phyloP scores from a whole-genome alignment of 148 eudicot genomes.

The Heliosperma pusillum region DNA sequence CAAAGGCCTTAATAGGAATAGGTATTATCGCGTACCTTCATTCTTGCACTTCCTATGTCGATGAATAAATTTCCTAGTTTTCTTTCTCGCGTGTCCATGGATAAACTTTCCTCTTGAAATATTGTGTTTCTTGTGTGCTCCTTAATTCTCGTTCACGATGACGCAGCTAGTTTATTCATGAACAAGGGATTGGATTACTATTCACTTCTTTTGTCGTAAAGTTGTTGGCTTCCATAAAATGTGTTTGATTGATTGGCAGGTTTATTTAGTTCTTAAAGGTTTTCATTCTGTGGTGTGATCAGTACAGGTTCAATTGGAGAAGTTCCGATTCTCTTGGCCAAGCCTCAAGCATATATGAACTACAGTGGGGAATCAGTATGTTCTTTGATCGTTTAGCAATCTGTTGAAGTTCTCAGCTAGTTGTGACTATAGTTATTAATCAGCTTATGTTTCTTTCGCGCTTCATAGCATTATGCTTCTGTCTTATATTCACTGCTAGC shows the following conservation, averaged over 20 bases:
- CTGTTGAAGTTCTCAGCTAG: background rate
- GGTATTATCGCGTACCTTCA: slow-evolving; percentile 37
- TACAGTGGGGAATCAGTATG: slow-evolving; percentile 91
- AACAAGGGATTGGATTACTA: too few relatives aligned
- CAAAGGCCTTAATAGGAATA: slow-evolving; percentile 90
- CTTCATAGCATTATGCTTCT: background rate
- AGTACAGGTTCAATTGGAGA: slow-evolving; percentile 91
- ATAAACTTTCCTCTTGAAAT: too few relatives aligned
- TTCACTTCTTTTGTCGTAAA: background rate
- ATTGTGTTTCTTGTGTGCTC: too few relatives aligned
- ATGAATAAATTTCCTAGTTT: too few relatives aligned
- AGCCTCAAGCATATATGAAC: slow-evolving; percentile 96
- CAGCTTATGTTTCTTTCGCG: background rate
- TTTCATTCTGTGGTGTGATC: slow-evolving; percentile 30
- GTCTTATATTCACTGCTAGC: background rate
- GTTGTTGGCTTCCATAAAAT: background rate
- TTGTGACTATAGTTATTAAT: background rate
- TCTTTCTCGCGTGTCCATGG: too few relatives aligned
- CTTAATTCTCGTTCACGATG: too few relatives aligned
- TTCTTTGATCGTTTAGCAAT: slow-evolving; percentile 19
- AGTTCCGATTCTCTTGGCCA: slow-evolving; percentile 78
- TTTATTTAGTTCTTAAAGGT: slow-evolving; percentile 12
- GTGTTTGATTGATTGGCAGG: background rate
- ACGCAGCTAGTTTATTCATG: too few relatives aligned
- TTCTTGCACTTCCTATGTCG: background rate